Conservation (phyloP, 202 grass and related monocot species). For the Cymbopogon flexuosus region DNA sequence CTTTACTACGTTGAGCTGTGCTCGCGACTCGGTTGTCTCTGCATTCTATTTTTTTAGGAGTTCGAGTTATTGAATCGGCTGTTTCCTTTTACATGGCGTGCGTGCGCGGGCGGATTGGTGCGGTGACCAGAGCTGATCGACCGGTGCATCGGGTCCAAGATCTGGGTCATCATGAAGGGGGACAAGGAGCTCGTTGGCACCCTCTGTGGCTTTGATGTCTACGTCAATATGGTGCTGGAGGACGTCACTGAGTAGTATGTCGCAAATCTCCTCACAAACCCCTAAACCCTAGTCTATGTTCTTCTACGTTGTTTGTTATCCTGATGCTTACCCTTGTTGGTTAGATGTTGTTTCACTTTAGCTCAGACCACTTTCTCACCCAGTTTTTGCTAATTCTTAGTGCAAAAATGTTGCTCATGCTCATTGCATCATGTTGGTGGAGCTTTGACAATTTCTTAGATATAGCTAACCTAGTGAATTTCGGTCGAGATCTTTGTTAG, state of each 20-base stretch:
- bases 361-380: neutral
- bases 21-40: neutral
- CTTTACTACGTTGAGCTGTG: neutral
- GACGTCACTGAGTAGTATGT: slow-evolving; percentile 98
- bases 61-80: neutral
- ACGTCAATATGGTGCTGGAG: slow-evolving; percentile 99
- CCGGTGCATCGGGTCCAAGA: slow-evolving; percentile 96
- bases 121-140: slow-evolving; percentile 73
- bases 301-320: neutral
- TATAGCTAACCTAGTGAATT: neutral
- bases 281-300: slow-evolving; percentile 37
- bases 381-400: neutral
- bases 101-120: neutral
- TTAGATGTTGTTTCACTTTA: neutral
- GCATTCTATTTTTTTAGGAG: neutral
- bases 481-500: neutral
- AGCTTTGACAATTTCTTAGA: neutral
- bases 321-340: neutral
- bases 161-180: slow-evolving; percentile 99
- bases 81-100: neutral
- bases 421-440: neutral
- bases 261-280: slow-evolving; percentile 13
- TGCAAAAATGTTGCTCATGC: neutral
- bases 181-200: slow-evolving; percentile 98
- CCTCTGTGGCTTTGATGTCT: slow-evolving; percentile 87